Conservation (phyloP, 2,329 filamentous ascomycete species). For the Penicillium sp. region DNA sequence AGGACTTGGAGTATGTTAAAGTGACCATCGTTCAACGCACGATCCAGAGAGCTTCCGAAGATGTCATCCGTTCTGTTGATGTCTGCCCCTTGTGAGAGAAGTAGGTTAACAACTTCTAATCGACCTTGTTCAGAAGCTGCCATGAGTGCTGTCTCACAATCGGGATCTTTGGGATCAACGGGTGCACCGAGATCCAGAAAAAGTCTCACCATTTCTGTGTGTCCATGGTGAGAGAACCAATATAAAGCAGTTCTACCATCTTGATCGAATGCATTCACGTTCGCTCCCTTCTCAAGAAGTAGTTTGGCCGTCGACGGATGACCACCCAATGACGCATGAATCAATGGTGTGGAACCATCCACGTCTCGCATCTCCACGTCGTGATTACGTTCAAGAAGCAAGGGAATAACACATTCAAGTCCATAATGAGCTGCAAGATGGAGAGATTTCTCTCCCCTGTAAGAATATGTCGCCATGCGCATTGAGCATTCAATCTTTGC, state of each 20-base stretch:
- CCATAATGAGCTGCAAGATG: neutral
- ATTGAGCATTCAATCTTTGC: neutral
- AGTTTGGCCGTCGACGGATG: neutral
- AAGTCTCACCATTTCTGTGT: neutral
- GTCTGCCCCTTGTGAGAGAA: neutral
- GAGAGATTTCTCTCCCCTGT: neutral
- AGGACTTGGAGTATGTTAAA: too few species aligned
- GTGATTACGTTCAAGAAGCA: neutral
- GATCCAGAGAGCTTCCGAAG: neutral
- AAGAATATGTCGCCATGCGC: neutral
- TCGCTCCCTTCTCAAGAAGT: neutral
- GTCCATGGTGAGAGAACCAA: neutral
- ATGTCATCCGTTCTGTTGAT: neutral
- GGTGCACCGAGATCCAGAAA: neutral
- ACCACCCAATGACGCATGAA: neutral
- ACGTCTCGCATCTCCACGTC: neutral
- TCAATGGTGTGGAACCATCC: neutral
- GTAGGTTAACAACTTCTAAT: neutral
- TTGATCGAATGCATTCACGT: neutral
- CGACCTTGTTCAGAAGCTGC: neutral
- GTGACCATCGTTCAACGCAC: neutral
- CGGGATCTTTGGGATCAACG: neutral
- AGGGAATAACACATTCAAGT: neutral
- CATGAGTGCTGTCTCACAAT: neutral
- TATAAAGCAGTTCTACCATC: neutral